phyloP scores from a whole-genome alignment of 139 green algal genomes.

The Chlorella sp. region DNA sequence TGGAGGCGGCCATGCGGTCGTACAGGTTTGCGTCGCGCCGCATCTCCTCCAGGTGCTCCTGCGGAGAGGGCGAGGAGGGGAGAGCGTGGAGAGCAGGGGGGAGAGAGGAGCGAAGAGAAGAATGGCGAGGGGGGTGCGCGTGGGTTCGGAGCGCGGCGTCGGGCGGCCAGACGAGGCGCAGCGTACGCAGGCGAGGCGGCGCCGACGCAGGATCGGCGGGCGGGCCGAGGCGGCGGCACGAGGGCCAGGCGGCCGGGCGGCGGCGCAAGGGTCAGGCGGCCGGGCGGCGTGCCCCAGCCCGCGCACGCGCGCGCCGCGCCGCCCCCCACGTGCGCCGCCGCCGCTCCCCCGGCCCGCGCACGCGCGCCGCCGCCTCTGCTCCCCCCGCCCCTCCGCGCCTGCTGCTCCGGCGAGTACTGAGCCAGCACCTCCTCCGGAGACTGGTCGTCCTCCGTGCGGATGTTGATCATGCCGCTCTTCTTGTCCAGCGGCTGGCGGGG shows the following conservation, averaged over 20 bases:
- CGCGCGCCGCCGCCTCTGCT: neutral
- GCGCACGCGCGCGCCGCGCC: neutral
- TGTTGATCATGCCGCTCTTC: slow-evolving; percentile 77
- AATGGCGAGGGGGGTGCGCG: too few species aligned
- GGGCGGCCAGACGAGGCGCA: too few species aligned
- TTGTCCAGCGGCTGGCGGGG: slow-evolving; percentile 45
- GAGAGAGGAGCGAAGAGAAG: too few species aligned
- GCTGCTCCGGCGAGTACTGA: slow-evolving; percentile 56
- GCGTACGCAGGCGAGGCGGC: too few species aligned
- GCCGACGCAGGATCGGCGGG: too few species aligned
- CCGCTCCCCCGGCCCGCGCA: neutral
- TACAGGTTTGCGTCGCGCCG: slow-evolving; percentile 51
- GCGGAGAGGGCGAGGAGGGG: slow-evolving; percentile 15
- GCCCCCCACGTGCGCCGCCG: neutral
- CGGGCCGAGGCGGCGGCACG: too few species aligned
- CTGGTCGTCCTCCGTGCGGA: slow-evolving; percentile 68
- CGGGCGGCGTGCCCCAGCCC: too few species aligned
- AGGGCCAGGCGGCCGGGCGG: neutral
- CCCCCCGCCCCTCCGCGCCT: slow-evolving; percentile 3
- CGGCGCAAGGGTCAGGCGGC: neutral
- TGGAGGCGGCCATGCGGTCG: slow-evolving; percentile 65
- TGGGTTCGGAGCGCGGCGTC: too few species aligned
- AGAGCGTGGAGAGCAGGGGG: slow-evolving; percentile 48
- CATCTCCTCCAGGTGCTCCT: slow-evolving; percentile 52
- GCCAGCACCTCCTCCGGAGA: slow-evolving; percentile 63